Conservation (phyloP, 2,329 filamentous ascomycete genomes). For the Diplodia mutila region DNA sequence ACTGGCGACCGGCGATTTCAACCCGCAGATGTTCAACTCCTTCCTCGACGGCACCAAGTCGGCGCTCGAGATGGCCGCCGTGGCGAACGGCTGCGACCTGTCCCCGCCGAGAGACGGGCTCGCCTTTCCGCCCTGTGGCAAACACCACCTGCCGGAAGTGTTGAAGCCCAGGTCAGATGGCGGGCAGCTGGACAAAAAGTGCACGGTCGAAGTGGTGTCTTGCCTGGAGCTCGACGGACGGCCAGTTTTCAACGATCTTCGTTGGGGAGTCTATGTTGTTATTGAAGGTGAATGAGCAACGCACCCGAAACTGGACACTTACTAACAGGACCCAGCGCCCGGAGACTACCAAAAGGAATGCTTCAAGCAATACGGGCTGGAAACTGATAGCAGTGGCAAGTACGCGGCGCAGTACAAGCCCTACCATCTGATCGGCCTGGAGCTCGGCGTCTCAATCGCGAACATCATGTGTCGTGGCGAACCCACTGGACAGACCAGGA, state of each 20-base stretch:
- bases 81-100: constrained; percentile 51
- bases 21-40: constrained; percentile 55
- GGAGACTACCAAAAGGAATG: constrained; percentile 49
- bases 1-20: constrained; percentile 48
- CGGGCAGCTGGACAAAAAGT: constrained; percentile 47
- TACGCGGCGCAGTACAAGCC: constrained; percentile 54
- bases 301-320: too few relatives aligned
- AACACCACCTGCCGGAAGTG: constrained; percentile 48
- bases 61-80: constrained; percentile 54
- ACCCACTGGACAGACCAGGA: constrained; percentile 51
- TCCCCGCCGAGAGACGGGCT: constrained; percentile 47
- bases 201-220: constrained; percentile 52
- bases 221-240: constrained; percentile 50
- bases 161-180: constrained; percentile 48
- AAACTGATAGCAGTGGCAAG: constrained; percentile 47
- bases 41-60: constrained; percentile 56
- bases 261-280: constrained; percentile 53
- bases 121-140: constrained; percentile 50
- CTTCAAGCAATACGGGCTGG: constrained; percentile 52
- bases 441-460: constrained; percentile 51
- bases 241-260: constrained; percentile 46
- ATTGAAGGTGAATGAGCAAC: constrained; percentile 36
- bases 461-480: constrained; percentile 52
- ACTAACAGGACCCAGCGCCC: constrained; percentile 32
- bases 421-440: constrained; percentile 53